A percentile compares a stretch with the other conserved stretches of the same genome.
Conservation (phyloP, 768 basidiomycete species). For the Termitomyces sp. region DNA sequence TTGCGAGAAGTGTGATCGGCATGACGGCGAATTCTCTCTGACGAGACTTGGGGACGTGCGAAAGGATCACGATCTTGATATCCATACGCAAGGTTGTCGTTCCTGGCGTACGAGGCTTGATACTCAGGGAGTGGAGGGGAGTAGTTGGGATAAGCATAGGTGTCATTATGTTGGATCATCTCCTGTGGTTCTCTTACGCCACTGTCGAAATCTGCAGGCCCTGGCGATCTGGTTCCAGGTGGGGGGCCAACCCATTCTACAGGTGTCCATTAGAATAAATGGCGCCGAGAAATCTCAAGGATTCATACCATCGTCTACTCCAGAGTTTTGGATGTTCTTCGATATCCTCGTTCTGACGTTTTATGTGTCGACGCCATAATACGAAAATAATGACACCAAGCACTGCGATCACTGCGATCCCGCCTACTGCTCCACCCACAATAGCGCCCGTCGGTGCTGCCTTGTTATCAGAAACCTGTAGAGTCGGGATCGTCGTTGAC, state of each 20-base stretch:
- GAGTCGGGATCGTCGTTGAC: background rate
- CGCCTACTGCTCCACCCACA: constrained; percentile 1
- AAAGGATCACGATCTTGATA: background rate
- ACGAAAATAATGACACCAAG: background rate
- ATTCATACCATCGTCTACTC: background rate
- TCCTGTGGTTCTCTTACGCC: background rate
- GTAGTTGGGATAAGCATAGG: background rate
- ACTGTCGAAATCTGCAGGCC: constrained; percentile 1
- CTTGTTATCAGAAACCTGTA: background rate
- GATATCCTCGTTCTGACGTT: background rate
- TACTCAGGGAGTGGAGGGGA: background rate
- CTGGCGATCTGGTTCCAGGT: constrained; percentile 5
- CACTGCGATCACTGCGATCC: background rate
- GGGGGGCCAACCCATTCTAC: constrained; percentile 7
- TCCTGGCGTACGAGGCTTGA: background rate
- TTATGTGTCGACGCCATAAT: background rate
- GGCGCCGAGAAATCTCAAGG: background rate
- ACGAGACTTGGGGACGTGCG: background rate
- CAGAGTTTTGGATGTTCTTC: background rate
- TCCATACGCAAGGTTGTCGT: background rate
- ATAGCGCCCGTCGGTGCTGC: background rate
- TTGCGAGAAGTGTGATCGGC: background rate
- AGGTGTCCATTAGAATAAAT: background rate
- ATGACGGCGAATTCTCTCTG: background rate
- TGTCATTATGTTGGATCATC: background rate